Percentiles rank a stretch among this genome's conserved stretches.
These are phyloP conservation scores for Halteria grandinella DNA, from an alignment of 73 alveolate species.

Conservation along the genomic window DNA sequence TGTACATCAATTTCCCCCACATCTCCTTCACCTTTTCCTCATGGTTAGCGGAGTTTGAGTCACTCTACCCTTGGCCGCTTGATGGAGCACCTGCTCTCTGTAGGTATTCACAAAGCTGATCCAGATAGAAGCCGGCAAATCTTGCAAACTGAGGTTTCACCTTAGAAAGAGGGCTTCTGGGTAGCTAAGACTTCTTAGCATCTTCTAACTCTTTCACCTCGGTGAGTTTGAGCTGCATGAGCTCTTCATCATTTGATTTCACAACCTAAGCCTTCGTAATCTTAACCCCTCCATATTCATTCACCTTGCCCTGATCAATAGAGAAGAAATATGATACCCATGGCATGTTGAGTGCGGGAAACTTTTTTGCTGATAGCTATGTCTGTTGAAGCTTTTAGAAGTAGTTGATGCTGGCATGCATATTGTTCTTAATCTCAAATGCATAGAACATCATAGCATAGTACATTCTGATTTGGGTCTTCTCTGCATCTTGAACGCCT, in stretches of 20 bases:
- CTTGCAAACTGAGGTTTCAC: constrained; percentile 12
- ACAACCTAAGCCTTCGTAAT: constrained; percentile 42
- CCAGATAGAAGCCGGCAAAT: constrained; percentile 34
- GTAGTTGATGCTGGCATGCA: constrained; percentile 28
- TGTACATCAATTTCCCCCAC: constrained; percentile 21
- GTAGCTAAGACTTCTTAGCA: background rate
- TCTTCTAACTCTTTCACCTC: constrained; percentile 8
- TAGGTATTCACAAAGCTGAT: constrained; percentile 34
- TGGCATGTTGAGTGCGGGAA: background rate
- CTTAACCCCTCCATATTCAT: constrained; percentile 27
- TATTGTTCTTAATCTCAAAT: constrained; percentile 33
- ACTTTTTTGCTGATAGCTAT: background rate
- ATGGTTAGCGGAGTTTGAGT: constrained; percentile 26
- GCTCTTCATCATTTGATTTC: background rate
- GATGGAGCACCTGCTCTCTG: no score
- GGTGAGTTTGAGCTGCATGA: background rate
- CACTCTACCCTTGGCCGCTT: no score
- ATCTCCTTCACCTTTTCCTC: constrained; percentile 47
- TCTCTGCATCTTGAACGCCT: no score
- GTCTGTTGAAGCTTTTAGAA: background rate
- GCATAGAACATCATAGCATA: constrained; percentile 41
- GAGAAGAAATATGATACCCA: constrained; percentile 7
- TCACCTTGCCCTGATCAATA: constrained; percentile 19
- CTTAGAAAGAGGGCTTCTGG: background rate
- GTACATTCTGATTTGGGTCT: constrained; percentile 22